Evolutionary conservation across 2,329 filamentous ascomycete genomes (phyloP), one percentile per base, ranked within the genome.

Genomic region (Dactylellina sp.): DNA sequence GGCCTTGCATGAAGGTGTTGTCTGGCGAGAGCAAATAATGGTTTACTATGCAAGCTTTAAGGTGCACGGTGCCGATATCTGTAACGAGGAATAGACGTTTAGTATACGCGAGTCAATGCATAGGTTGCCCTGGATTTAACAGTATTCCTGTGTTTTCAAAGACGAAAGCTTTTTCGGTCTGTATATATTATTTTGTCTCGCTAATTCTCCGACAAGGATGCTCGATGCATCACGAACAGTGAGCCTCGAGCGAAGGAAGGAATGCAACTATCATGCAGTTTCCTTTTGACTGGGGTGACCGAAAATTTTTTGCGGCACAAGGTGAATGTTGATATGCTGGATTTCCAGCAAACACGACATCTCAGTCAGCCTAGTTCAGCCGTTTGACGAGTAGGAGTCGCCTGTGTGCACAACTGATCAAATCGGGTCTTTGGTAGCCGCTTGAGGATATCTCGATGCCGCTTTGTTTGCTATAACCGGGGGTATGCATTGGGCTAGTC

Each of bases 1-100:
- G n/a, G n/a, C n/a, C n/a, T n/a, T n/a, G 59, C 59, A 62, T 62
- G 24, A 49, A 62, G 49, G 39, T 25, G 46, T 37, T 47, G 59
- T 37, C 47, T 62, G 35, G 44, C 46, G 40, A 42, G 40, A 7
- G 37, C n/a, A 28, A 18, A 61, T 32, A 9, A 32, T 32, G 28
- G 28, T 32, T 32, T 32, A 32, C 28, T 32, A 62, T 62, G 59
- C 59, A 32, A 32, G 14, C 9, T 32, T 22, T 7, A 32, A 40
- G 4, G 37, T 40, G 25, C 18, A 62, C 24, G 25, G 37, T 35
- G 22, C 25, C 32, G 35, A 44, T 53, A 32, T 44, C 35, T 16
- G 35, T 32, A 40, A 56, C 16, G 18, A 42, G 42, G 20, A 9
- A 9, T 18, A 6, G 16, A 46, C 16, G 42, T 46, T 46, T 18